Evolutionary conservation across 805 yeast genomes (phyloP).

Genomic region (Grigorovia jiainica): DNA sequence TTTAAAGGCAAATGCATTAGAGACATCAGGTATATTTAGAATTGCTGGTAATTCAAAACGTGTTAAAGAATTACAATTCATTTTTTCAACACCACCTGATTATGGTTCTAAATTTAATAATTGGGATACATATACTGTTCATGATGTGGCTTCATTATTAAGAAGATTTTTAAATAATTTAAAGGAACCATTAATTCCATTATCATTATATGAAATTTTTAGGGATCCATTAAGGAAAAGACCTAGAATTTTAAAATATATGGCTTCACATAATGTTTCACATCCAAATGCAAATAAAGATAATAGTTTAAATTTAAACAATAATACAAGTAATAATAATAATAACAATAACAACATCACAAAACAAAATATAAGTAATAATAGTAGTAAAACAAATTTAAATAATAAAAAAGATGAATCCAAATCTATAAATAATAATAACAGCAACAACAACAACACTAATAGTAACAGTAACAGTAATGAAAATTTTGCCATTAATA

Average conservation of each 20-base stretch:
- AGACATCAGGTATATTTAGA: slow-evolving; percentile 85
- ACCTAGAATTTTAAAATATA: slow-evolving; percentile 57
- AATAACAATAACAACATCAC: background rate
- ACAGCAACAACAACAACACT: no score
- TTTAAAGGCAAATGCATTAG: slow-evolving; percentile 66
- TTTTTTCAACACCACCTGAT: slow-evolving; percentile 79
- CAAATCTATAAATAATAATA: background rate
- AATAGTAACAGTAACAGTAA: background rate
- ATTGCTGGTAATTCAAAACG: slow-evolving; percentile 88
- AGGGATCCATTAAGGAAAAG: slow-evolving; percentile 65
- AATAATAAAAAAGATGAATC: background rate
- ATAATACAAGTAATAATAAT: background rate
- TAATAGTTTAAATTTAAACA: slow-evolving; percentile 8
- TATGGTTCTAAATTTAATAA: slow-evolving; percentile 70
- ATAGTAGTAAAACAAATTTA: background rate
- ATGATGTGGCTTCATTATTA: slow-evolving; percentile 88
- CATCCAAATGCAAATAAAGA: slow-evolving; percentile 30
- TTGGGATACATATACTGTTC: slow-evolving; percentile 93
- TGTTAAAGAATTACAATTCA: slow-evolving; percentile 72
- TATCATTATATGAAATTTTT: slow-evolving; percentile 64
- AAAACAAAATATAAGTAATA: background rate
- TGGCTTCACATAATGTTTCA: slow-evolving; percentile 36
- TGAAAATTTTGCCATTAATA: background rate
- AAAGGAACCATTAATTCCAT: slow-evolving; percentile 87
- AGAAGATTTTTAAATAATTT: slow-evolving; percentile 78